These are phyloP conservation scores for Penicillium simplicissimum DNA, from an alignment of 495 filamentous ascomycete genomes.

Conservation along the genomic window DNA sequence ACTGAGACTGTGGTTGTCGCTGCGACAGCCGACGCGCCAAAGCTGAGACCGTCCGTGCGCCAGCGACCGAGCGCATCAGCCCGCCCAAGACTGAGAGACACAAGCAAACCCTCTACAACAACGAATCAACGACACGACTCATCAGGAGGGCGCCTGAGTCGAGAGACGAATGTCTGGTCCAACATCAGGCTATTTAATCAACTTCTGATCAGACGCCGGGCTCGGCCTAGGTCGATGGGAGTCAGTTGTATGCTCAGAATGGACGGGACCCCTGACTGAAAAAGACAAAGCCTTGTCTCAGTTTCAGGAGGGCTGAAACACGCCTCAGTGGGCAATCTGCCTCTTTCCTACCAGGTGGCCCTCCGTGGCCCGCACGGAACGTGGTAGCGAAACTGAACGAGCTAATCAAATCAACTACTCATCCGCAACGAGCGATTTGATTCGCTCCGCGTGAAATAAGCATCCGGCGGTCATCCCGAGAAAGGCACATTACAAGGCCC, in stretches of 20 bases:
- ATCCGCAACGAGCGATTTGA: slow-evolving; percentile 28
- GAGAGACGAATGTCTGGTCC: background rate
- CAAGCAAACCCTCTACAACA: too few species aligned
- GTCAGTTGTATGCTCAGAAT: slow-evolving; percentile 3
- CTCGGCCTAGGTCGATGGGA: background rate
- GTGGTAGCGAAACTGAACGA: slow-evolving; percentile 18
- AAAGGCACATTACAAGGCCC: background rate
- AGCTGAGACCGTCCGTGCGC: slow-evolving; percentile 4
- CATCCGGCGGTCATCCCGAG: slow-evolving; percentile 28
- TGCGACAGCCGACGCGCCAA: slow-evolving; percentile 3
- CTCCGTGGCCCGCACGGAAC: slow-evolving; percentile 19
- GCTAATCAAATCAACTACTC: slow-evolving; percentile 16
- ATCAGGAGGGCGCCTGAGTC: too few species aligned
- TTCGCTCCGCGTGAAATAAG: slow-evolving; percentile 36
- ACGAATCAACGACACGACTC: too few species aligned
- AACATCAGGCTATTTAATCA: background rate
- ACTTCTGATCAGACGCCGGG: background rate
- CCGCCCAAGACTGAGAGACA: background rate
- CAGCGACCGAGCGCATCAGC: background rate
- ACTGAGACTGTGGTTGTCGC: background rate
- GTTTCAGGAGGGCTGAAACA: slow-evolving; percentile 32
- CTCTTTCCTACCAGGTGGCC: background rate
- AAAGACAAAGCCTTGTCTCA: slow-evolving; percentile 19
- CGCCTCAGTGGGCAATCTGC: slow-evolving; percentile 15
- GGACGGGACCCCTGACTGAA: slow-evolving; percentile 9